Percentiles rank a stretch among this genome's conserved stretches.
Conservation (phyloP, 345 rosid genomes). For the Clarkia xantiana region DNA sequence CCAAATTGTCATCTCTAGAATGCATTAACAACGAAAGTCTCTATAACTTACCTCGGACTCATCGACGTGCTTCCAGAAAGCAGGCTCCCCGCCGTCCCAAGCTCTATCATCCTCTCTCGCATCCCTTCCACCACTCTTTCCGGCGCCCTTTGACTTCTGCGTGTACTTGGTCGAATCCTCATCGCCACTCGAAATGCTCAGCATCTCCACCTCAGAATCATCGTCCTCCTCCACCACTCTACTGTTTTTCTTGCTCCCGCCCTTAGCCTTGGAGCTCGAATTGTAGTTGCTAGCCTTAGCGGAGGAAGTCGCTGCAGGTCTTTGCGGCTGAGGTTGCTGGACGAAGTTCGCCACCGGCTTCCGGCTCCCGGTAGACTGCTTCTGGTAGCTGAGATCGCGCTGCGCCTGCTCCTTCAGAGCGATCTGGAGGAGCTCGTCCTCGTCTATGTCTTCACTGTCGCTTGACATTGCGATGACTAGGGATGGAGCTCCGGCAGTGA, state of each 20-base stretch:
- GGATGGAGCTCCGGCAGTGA: not conserved
- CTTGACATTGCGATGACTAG: conserved; percentile 37
- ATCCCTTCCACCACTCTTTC: conserved; percentile 13
- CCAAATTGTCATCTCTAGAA: not conserved
- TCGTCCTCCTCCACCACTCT: conserved; percentile 60
- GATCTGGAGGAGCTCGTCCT: conserved; percentile 95
- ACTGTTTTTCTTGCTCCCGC: conserved; percentile 11
- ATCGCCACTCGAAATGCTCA: conserved; percentile 95
- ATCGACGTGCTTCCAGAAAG: conserved; percentile 85
- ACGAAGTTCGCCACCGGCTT: conserved; percentile 67
- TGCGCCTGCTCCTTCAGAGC: conserved; percentile 82
- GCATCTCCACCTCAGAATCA: conserved; percentile 95
- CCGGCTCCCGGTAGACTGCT: conserved; percentile 10
- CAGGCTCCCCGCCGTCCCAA: conserved; percentile 94
- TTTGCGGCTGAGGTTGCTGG: conserved; percentile 42
- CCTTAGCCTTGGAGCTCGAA: conserved; percentile 10
- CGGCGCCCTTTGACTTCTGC: conserved; percentile 15
- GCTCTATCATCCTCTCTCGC: conserved; percentile 45
- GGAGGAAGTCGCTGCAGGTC: conserved; percentile 5
- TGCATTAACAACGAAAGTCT: conserved; percentile 1
- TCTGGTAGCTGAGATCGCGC: conserved; percentile 59
- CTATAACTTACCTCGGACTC: conserved; percentile 54
- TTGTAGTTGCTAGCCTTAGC: not conserved
- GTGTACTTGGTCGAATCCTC: conserved; percentile 52
- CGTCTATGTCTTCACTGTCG: conserved; percentile 65